phyloP scores from a whole-genome alignment of 805 yeast species.

The Spathaspora hagerdaliae region DNA sequence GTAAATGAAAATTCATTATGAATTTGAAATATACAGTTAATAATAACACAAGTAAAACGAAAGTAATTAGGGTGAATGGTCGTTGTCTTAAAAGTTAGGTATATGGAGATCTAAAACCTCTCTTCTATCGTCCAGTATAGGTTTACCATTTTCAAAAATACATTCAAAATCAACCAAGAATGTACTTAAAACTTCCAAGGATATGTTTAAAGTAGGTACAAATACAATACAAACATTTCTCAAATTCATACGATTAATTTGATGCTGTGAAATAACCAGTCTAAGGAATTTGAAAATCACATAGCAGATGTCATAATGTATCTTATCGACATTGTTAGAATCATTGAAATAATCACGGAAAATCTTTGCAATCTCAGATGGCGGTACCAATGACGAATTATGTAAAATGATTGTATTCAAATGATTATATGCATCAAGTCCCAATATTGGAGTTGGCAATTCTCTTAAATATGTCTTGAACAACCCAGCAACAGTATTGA shows the following conservation, averaged over 20 bases:
- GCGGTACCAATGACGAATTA: conserved; percentile 13
- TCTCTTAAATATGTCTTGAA: conserved; percentile 79
- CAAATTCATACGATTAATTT: conserved; percentile 77
- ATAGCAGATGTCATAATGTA: conserved; percentile 56
- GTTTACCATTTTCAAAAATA: conserved; percentile 52
- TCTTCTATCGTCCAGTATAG: conserved; percentile 38
- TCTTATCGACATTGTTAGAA: conserved; percentile 41
- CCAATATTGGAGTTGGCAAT: conserved; percentile 65
- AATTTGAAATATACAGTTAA: no score
- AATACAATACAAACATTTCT: conserved; percentile 77
- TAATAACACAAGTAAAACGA: no score
- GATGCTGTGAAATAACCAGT: conserved; percentile 57
- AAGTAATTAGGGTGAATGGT: no score
- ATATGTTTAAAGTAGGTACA: conserved; percentile 72
- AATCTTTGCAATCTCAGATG: conserved; percentile 21
- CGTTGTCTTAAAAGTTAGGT: conserved; percentile 35
- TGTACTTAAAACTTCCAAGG: conserved; percentile 55
- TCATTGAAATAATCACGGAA: conserved; percentile 30
- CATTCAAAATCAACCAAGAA: conserved; percentile 60
- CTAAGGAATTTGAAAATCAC: conserved; percentile 66
- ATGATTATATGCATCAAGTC: conserved; percentile 41
- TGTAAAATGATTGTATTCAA: conserved; percentile 19
- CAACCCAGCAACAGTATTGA: conserved; percentile 83
- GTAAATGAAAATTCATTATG: no score
- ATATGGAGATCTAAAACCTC: conserved; percentile 51